These are phyloP conservation scores for Colletotrichum ledebouriae DNA, from an alignment of 2,329 filamentous ascomycete genomes.

Conservation along the genomic window DNA sequence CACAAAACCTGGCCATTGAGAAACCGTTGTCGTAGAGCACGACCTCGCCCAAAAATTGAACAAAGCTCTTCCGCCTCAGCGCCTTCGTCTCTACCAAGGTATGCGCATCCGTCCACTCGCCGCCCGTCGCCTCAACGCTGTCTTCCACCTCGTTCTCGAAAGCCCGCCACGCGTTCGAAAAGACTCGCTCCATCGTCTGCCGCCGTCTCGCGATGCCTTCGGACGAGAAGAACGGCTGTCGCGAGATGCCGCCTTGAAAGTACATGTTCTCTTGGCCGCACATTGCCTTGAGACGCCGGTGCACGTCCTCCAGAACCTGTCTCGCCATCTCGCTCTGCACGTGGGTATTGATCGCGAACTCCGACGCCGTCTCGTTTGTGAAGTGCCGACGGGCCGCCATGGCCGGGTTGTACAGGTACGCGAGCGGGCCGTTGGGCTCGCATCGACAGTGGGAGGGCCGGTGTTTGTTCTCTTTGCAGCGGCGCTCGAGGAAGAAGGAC, in stretches of 20 bases:
- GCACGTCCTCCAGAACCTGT: constrained; percentile 5
- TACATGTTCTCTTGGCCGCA: constrained; percentile 20
- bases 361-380: constrained; percentile 16
- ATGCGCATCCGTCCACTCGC: constrained; percentile 25
- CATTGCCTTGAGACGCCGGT: constrained; percentile 10
- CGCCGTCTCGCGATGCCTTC: constrained; percentile 13
- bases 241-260: constrained; percentile 31
- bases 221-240: constrained; percentile 31
- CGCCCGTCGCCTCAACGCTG: constrained; percentile 5
- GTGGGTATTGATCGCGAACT: constrained; percentile 6
- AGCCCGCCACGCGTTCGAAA: not conserved
- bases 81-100: constrained; percentile 8
- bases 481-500: constrained; percentile 32
- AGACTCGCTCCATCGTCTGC: constrained; percentile 2
- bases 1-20: constrained; percentile 21
- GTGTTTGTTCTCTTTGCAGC: constrained; percentile 41
- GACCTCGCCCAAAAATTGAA: constrained; percentile 31
- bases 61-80: constrained; percentile 13
- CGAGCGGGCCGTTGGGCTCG: constrained; percentile 34
- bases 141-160: not conserved
- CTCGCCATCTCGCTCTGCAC: constrained; percentile 6
- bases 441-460: constrained; percentile 28
- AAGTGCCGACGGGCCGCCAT: constrained; percentile 30
- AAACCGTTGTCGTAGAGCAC: constrained; percentile 33
- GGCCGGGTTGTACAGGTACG: constrained; percentile 41